phyloP scores from a whole-genome alignment of 1,284 basidiomycete genomes.

The Moesziomyces parantarcticus region DNA sequence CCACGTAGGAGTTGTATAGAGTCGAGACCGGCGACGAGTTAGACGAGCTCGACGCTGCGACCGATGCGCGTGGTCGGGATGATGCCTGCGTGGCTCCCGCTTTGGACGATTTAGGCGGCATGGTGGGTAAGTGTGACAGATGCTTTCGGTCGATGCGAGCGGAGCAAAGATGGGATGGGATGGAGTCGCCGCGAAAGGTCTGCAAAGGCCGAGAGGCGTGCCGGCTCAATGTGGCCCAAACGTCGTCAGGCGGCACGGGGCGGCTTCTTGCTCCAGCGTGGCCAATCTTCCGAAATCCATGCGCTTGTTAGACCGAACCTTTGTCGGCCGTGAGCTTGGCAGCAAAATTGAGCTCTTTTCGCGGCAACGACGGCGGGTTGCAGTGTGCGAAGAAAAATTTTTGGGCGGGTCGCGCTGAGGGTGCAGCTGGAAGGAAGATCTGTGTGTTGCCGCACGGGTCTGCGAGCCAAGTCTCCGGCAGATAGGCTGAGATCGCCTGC shows the following conservation, averaged over 20 bases:
- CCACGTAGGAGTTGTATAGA: conserved; percentile 81
- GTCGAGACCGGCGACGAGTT: conserved; percentile 28
- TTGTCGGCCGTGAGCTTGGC: neutral
- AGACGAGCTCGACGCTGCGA: conserved; percentile 15
- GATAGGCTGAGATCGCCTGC: neutral
- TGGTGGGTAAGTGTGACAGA: conserved; percentile 5
- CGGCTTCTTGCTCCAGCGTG: neutral
- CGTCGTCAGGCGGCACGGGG: neutral
- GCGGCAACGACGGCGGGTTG: no score
- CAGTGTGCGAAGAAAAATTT: neutral
- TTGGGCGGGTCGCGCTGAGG: neutral
- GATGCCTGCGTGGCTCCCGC: conserved; percentile 13
- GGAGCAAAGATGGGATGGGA: neutral
- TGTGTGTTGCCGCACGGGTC: no score
- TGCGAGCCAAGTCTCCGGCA: no score
- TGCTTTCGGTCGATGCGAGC: neutral
- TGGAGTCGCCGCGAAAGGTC: neutral
- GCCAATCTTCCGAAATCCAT: neutral
- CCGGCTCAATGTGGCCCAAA: neutral
- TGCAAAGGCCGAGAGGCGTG: neutral
- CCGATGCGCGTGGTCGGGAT: conserved; percentile 18
- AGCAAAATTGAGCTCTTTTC: neutral
- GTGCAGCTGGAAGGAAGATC: neutral
- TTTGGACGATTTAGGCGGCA: conserved; percentile 41
- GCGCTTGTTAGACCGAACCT: neutral